Percentiles rank a stretch among this genome's conserved stretches.
Conservation (phyloP, 208 protist genomes). For the Acanthamoeba royreba region DNA sequence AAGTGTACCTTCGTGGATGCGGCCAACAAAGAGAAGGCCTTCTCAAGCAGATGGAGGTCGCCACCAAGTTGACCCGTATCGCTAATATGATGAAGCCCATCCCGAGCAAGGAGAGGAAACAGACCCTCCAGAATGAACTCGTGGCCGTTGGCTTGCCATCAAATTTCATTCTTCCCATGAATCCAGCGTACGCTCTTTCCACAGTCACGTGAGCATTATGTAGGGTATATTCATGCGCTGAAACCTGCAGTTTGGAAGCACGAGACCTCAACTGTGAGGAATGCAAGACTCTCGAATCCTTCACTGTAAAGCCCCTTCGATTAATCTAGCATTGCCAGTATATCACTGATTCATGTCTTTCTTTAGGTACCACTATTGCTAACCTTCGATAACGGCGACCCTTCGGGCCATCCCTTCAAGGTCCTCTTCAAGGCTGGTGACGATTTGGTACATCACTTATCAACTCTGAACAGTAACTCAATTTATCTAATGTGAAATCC, state of each 20-base stretch:
- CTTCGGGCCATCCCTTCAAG: constrained; percentile 78
- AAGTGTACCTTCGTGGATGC: constrained; percentile 64
- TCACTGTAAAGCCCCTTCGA: not conserved
- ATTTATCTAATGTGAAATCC: constrained; percentile 72
- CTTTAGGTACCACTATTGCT: not conserved
- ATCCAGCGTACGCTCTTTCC: not conserved
- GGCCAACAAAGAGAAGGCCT: constrained; percentile 32
- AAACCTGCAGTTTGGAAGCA: not conserved
- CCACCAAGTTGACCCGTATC: not conserved
- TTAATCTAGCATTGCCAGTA: not conserved
- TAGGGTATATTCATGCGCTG: too few relatives aligned
- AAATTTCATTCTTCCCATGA: not conserved
- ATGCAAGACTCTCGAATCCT: not conserved
- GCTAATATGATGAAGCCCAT: not conserved
- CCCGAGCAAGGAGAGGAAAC: not conserved
- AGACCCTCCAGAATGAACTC: not conserved
- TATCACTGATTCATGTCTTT: too few relatives aligned
- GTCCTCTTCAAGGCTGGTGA: constrained; percentile 79
- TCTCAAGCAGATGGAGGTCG: constrained; percentile 2
- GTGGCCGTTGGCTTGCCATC: not conserved
- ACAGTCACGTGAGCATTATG: too few relatives aligned
- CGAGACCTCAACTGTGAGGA: not conserved
- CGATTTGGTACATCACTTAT: constrained; percentile 77
- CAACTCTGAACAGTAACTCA: constrained; percentile 23
- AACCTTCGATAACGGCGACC: not conserved